These are phyloP conservation scores for Styphnolobium japonicum DNA, from an alignment of 306 rosid species.

Conservation along the genomic window DNA sequence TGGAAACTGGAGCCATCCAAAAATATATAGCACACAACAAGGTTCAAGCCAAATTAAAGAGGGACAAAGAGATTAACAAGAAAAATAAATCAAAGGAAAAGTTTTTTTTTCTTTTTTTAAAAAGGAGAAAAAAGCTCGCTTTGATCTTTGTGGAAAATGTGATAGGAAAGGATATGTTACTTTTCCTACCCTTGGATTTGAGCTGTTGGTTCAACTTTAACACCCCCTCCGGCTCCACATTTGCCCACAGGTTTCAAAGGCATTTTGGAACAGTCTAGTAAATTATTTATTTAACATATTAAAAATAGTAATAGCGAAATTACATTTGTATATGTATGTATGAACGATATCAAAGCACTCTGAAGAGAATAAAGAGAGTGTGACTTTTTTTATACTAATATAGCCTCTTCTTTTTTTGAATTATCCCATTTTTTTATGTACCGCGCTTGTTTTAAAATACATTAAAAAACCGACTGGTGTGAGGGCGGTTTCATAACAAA, in stretches of 20 bases:
- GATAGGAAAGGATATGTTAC: neutral
- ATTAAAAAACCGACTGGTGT: too few relatives aligned
- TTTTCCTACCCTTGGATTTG: neutral
- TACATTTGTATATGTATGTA: neutral
- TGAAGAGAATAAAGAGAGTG: neutral
- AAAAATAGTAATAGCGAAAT: neutral
- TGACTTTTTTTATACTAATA: too few relatives aligned
- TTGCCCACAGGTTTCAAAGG: neutral
- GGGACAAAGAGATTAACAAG: neutral
- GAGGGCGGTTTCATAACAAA: too few relatives aligned
- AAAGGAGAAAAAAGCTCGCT: neutral
- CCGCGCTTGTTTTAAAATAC: too few relatives aligned
- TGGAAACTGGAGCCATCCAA: neutral
- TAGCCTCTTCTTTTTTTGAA: too few relatives aligned
- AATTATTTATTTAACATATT: neutral
- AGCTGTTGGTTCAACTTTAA: neutral
- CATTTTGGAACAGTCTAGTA: neutral
- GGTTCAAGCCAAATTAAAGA: neutral
- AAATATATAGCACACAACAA: neutral
- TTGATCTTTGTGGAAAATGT: constrained; percentile 3
- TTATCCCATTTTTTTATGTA: too few relatives aligned
- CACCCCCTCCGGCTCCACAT: neutral
- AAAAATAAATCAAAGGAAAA: neutral
- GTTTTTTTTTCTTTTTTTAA: too few relatives aligned
- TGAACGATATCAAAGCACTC: neutral